phyloP scores from a whole-genome alignment of 129 eudicot species.

The sunflower (Helianthus annuus) region DNA sequence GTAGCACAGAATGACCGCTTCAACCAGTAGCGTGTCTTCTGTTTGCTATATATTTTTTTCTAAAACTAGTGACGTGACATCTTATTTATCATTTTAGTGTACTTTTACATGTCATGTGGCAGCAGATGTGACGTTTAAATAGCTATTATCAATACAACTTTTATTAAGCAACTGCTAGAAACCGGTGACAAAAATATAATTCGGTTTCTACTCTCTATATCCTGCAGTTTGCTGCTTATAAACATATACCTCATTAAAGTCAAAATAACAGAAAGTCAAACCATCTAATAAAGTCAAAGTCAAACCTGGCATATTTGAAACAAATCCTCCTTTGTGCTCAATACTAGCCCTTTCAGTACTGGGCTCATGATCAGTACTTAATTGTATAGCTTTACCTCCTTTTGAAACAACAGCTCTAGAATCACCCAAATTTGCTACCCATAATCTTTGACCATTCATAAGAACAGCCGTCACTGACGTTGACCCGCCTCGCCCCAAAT shows the following conservation, averaged over 20 bases:
- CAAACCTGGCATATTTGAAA: conserved; percentile 78
- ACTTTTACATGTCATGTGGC: neutral
- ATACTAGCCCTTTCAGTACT: conserved; percentile 53
- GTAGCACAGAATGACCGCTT: neutral
- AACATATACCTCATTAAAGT: neutral
- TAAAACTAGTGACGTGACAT: neutral
- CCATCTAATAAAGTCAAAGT: conserved; percentile 1
- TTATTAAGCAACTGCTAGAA: neutral
- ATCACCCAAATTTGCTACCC: conserved; percentile 78
- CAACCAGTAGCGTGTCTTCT: neutral
- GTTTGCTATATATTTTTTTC: neutral
- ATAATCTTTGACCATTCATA: conserved; percentile 58
- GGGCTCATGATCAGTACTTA: conserved; percentile 75
- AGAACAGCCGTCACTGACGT: conserved; percentile 73
- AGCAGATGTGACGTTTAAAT: neutral
- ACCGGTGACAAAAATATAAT: neutral
- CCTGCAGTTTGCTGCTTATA: neutral
- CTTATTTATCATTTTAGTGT: neutral
- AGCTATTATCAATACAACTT: no score
- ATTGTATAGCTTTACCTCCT: conserved; percentile 58
- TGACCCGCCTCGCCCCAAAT: conserved; percentile 67
- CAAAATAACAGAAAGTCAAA: conserved; percentile 7
- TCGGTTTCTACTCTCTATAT: neutral
- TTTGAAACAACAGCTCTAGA: conserved; percentile 69
- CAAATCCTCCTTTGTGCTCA: conserved; percentile 71